These are phyloP conservation scores for Calvatia gigantea DNA, from an alignment of 768 basidiomycete species.

Conservation along the genomic window DNA sequence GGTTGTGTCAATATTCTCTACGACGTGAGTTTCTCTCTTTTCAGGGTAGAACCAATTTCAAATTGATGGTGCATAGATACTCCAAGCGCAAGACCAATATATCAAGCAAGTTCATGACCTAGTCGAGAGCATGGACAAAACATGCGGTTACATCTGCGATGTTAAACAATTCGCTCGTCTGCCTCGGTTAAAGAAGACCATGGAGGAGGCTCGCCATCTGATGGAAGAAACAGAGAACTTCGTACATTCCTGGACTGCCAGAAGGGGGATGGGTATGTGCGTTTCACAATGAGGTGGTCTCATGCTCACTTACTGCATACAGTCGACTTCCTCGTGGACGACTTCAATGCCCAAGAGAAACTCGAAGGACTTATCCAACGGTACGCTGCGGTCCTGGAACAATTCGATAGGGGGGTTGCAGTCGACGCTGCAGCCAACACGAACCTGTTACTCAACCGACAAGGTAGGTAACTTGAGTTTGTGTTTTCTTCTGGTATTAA, in stretches of 20 bases:
- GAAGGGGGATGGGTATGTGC: slow-evolving; percentile 10
- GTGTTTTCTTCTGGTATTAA: neutral
- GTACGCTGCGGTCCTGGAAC: slow-evolving; percentile 18
- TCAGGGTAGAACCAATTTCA: neutral
- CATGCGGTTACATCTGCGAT: slow-evolving; percentile 19
- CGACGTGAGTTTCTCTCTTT: slow-evolving; percentile 9
- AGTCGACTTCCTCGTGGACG: slow-evolving; percentile 13
- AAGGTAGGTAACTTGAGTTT: slow-evolving; percentile 11
- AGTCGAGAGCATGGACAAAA: slow-evolving; percentile 19
- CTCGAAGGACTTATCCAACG: slow-evolving; percentile 16
- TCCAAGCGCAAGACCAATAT: slow-evolving; percentile 16
- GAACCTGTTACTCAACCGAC: slow-evolving; percentile 14
- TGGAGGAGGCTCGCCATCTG: slow-evolving; percentile 20
- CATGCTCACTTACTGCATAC: neutral
- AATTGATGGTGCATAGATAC: slow-evolving; percentile 7
- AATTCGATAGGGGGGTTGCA: slow-evolving; percentile 22
- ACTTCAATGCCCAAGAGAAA: slow-evolving; percentile 13
- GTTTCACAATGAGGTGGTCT: neutral
- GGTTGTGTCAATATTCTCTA: slow-evolving; percentile 19
- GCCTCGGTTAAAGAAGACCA: slow-evolving; percentile 17
- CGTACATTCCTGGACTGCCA: slow-evolving; percentile 14
- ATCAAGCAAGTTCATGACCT: slow-evolving; percentile 16
- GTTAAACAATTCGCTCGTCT: slow-evolving; percentile 21
- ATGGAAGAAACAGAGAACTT: slow-evolving; percentile 23
- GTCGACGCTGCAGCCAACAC: slow-evolving; percentile 18